These are phyloP conservation scores for Coniochaeta sp. DNA, from an alignment of 2,329 filamentous ascomycete genomes.

Conservation along the genomic window DNA sequence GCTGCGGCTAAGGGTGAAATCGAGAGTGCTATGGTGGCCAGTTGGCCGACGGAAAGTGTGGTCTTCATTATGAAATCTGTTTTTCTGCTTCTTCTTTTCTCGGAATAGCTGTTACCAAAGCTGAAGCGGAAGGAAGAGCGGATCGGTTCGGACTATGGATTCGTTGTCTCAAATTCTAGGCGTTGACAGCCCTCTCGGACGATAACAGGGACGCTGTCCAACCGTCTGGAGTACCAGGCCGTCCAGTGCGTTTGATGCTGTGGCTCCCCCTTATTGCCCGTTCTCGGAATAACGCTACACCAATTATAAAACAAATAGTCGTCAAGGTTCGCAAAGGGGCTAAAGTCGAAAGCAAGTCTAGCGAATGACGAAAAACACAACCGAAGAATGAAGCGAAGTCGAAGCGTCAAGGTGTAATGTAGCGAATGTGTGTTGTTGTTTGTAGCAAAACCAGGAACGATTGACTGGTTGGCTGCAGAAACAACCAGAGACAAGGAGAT, in stretches of 20 bases:
- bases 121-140: neutral
- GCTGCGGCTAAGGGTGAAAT: slow-evolving; percentile 42
- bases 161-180: neutral
- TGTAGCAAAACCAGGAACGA: neutral
- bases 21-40: slow-evolving; percentile 43
- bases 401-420: neutral
- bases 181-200: neutral
- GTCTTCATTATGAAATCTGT: slow-evolving; percentile 35
- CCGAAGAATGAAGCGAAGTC: neutral
- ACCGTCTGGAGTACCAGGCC: neutral
- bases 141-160: neutral
- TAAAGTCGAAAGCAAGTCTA: neutral
- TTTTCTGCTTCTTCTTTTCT: no score
- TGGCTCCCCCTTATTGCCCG: slow-evolving; percentile 1
- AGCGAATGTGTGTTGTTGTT: slow-evolving; percentile 1
- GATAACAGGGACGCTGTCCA: neutral
- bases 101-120: neutral
- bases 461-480: neutral
- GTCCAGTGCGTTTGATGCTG: neutral
- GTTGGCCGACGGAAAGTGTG: slow-evolving; percentile 34
- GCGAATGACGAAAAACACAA: neutral
- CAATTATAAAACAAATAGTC: neutral
- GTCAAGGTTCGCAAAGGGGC: neutral
- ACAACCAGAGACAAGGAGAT: neutral
- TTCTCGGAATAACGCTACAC: neutral